Evolutionary conservation across 371 early-diverging fungal species (phyloP).

Genomic region (Rhizomucor miehei): DNA sequence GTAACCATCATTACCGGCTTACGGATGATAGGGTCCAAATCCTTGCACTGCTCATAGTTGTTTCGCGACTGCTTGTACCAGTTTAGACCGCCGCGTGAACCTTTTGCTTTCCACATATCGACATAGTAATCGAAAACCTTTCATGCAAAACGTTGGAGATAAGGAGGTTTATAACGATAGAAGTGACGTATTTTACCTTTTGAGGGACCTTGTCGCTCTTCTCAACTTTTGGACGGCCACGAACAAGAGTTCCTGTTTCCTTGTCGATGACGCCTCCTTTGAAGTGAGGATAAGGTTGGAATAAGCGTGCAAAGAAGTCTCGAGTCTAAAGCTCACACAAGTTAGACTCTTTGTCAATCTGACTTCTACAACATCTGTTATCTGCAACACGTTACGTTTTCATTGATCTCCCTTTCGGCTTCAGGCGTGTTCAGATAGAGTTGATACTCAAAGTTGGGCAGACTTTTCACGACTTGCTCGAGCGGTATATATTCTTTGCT

Average conservation of each 20-base stretch:
- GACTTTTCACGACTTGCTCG: slow-evolving; percentile 45
- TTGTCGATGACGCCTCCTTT: slow-evolving; percentile 20
- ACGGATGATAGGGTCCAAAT: slow-evolving; percentile 31
- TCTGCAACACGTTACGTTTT: slow-evolving; percentile 10
- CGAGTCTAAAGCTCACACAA: slow-evolving; percentile 10
- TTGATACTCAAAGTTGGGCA: slow-evolving; percentile 64
- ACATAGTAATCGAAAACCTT: slow-evolving; percentile 37
- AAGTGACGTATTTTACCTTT: slow-evolving; percentile 9
- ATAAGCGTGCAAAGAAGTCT: slow-evolving; percentile 31
- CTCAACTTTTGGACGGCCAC: slow-evolving; percentile 22
- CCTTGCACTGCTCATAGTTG: slow-evolving; percentile 42
- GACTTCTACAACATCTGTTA: background rate
- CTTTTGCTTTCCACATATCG: slow-evolving; percentile 22
- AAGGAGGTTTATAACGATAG: no score
- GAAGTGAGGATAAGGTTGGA: slow-evolving; percentile 24
- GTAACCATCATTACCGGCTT: slow-evolving; percentile 42
- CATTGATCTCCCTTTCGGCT: slow-evolving; percentile 39
- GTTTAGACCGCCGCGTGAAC: slow-evolving; percentile 41
- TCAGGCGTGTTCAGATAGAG: slow-evolving; percentile 35
- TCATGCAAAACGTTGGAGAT: no score
- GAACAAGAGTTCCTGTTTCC: slow-evolving; percentile 17
- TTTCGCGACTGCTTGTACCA: slow-evolving; percentile 41
- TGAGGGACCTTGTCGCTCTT: slow-evolving; percentile 26
- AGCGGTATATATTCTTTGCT: slow-evolving; percentile 25
- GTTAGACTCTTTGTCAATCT: background rate